Base-by-base conservation (phyloP, 768 basidiomycete genomes). In the button mushroom (Agaricus bisporus) region DNA sequence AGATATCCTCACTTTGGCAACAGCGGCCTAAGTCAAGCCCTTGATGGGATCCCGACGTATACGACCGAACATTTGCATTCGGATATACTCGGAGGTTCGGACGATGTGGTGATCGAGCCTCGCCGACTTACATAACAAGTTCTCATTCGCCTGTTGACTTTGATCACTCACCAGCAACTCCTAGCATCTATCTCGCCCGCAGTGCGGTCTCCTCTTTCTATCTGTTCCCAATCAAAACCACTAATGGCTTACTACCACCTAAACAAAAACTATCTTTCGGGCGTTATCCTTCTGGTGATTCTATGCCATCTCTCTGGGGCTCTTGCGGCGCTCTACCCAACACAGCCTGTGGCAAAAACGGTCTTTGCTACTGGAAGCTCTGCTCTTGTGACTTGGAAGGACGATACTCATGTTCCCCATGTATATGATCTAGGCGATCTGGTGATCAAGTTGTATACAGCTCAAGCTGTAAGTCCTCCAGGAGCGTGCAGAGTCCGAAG, bases 271-370 rank as follows among this genome's bases (percentile, higher is more conserved):
- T 48, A 14, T 48, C 17, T 48, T 28, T 43, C 63, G 59, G 22
- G 75, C 54, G 56, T 56, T 45, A 37, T 48, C 15, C 35, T 20
- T 15, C 25, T 17, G 22, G 32, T 36, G 29, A 20, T 48, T 25
- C 35, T 50, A 20, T 41, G 11, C 29, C n/a, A 42, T 18, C 39
- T 50, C 7, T 50, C 49, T 50, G 41, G 49, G 9, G 61, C 50
- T n/a, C 45, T 56, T 12, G 74, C 70, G 25, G 71, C 71, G 6
- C 62, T 84, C 22, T 83, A 79, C 55, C 76, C 80, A 1, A 83
- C 77, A 0, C 62, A 70, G 14, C 83, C 83, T 3, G 56, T 75
- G 14, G 66, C 75, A 29, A 66, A 61, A 17, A 78, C 81, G 0
- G 68, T 73, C 2, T 75, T 75, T 56, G 60, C 62, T 28, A 70